Evolutionary conservation across 176 grass and related monocot species (phyloP).

Genomic region (Pharus latifolius): DNA sequence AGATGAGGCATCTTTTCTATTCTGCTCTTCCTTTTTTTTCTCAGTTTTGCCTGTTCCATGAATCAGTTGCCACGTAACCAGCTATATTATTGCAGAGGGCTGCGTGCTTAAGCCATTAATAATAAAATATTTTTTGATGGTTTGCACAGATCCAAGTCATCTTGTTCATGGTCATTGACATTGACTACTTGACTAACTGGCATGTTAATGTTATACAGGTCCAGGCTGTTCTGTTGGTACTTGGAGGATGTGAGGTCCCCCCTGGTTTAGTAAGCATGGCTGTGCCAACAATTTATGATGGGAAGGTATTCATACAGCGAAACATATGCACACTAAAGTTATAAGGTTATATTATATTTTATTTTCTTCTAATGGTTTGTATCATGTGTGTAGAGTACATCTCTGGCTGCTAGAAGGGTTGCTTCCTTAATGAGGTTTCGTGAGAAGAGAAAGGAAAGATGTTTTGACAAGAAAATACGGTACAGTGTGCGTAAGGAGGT

Average conservation of each 20-base stretch:
- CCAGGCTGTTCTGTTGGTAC: slow-evolving; percentile 57
- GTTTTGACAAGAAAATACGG: slow-evolving; percentile 65
- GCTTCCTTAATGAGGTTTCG: slow-evolving; percentile 68
- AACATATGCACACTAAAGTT: background rate
- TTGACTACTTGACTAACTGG: background rate
- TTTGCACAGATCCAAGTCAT: background rate
- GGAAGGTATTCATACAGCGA: slow-evolving; percentile 29
- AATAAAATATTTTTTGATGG: background rate
- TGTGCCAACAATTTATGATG: slow-evolving; percentile 25
- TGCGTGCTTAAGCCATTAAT: background rate
- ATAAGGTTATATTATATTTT: background rate
- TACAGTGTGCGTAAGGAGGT: slow-evolving; percentile 74
- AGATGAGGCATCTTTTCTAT: background rate
- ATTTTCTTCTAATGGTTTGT: slow-evolving; percentile 7
- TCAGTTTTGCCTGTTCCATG: background rate
- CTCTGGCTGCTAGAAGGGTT: slow-evolving; percentile 50
- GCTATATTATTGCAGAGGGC: background rate
- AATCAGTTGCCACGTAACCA: background rate
- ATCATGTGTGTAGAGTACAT: slow-evolving; percentile 28
- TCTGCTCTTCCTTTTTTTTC: background rate
- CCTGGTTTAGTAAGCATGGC: slow-evolving; percentile 37
- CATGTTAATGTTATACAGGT: slow-evolving; percentile 37
- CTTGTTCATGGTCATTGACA: background rate
- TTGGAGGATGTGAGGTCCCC: slow-evolving; percentile 63
- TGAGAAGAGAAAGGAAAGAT: slow-evolving; percentile 82